Percentiles rank a stretch among this genome's conserved stretches.
phyloP scores from a whole-genome alignment of 257 asterid species.

The Mitragyna speciosa region DNA sequence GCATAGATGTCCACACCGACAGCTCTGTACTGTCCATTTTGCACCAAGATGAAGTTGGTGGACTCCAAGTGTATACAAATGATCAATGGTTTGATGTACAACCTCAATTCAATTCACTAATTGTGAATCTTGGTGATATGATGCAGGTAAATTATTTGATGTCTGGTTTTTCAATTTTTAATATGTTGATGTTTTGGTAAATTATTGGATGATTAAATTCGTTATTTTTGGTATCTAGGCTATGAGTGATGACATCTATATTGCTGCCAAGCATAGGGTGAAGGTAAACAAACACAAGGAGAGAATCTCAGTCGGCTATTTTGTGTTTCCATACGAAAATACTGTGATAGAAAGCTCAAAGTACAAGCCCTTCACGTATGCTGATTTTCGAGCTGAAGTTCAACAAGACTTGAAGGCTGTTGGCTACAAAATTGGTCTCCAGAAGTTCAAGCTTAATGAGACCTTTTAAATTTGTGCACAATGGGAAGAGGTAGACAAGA shows the following conservation, averaged over 20 bases:
- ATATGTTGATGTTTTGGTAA: too few relatives aligned
- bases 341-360: conserved; percentile 64
- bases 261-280: conserved; percentile 74
- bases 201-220: neutral
- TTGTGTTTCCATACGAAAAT: conserved; percentile 64
- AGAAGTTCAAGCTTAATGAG: conserved; percentile 38
- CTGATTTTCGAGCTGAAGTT: conserved; percentile 63
- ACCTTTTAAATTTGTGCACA: neutral
- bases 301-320: conserved; percentile 75
- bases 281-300: conserved; percentile 55
- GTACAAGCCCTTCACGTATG: conserved; percentile 67
- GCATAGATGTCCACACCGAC: conserved; percentile 73
- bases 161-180: neutral
- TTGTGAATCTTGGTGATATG: conserved; percentile 84
- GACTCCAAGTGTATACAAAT: conserved; percentile 61
- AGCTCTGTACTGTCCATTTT: conserved; percentile 73
- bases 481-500: neutral
- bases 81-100: conserved; percentile 61
- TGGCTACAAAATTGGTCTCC: conserved; percentile 72
- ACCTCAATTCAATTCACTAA: conserved; percentile 52
- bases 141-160: conserved; percentile 38
- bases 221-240: conserved; percentile 44
- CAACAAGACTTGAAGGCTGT: conserved; percentile 60
- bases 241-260: conserved; percentile 57
- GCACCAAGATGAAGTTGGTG: conserved; percentile 84